phyloP scores from a whole-genome alignment of 108 stramenopile species.

The Skeletonema marinoi region DNA sequence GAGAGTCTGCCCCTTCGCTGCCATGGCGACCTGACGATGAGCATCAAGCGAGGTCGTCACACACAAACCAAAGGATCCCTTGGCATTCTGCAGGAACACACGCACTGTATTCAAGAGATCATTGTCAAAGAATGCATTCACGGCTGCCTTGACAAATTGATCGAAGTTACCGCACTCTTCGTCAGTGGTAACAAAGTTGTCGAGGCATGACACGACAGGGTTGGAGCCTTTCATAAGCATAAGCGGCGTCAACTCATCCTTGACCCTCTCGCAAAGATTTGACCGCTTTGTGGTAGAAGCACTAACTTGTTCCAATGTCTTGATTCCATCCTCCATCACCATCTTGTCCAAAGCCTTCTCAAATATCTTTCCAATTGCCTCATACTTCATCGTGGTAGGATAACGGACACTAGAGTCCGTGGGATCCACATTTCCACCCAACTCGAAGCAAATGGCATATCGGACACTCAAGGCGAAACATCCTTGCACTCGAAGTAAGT shows the following conservation, averaged over 20 bases:
- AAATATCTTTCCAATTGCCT: slow-evolving; percentile 51
- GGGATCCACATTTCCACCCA: slow-evolving; percentile 6
- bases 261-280: background rate
- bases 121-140: slow-evolving; percentile 72
- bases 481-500: slow-evolving; percentile 62
- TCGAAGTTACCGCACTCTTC: slow-evolving; percentile 7
- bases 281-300: background rate
- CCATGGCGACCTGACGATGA: too few species aligned
- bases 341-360: slow-evolving; percentile 50
- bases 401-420: slow-evolving; percentile 2
- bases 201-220: background rate
- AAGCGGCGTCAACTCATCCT: background rate
- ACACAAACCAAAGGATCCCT: too few species aligned
- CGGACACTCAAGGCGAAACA: slow-evolving; percentile 61
- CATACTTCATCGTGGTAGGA: slow-evolving; percentile 48
- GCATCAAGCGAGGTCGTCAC: too few species aligned
- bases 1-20: too few species aligned
- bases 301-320: slow-evolving; percentile 6
- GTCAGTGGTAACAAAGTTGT: slow-evolving; percentile 7
- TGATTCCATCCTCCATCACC: slow-evolving; percentile 4
- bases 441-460: slow-evolving; percentile 54
- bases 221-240: background rate
- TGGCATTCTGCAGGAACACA: slow-evolving; percentile 61
- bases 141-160: slow-evolving; percentile 22
- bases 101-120: slow-evolving; percentile 57